Base-by-base conservation (phyloP, 2,329 filamentous ascomycete genomes). In the Fusarium heterosporum region DNA sequence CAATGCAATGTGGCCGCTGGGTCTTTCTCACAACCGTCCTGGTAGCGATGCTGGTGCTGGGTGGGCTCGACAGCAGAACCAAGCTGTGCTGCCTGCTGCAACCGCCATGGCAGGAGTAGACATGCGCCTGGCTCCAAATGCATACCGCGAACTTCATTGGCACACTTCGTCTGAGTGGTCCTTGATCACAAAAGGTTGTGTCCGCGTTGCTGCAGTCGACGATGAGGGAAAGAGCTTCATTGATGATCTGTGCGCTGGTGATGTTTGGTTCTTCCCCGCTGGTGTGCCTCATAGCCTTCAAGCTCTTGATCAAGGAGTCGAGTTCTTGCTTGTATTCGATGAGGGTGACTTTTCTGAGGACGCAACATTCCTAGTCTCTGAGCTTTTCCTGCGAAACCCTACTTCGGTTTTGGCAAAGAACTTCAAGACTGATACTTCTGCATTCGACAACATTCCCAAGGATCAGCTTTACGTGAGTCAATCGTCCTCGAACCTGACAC, bases 361-460 rank as follows among this genome's bases (percentile, higher is more conserved):
- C 11, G 56, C 46, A 13, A 61, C 58, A 6, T 61, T 61, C 55
- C 19, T 61, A 13, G 58, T 61, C 5, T 61, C 56, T 2, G 58
- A 61, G 29, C 5, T 52, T 3, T 61, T 61, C 30, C 32, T 61
- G 4, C 34, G 55, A 16, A 61, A 61, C 41, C 58, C 58, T 5
- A 34, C 54, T 36, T 61, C 55, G 1, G 55, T 61, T 11, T n/a
- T 61, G 11, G 58, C 58, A 6, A 61, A 61, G 55, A 61, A 61
- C 36, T 61, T 61, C 14, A 43, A 61, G 13, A 54, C 55, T 1
- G 58, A 61, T 14, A 55, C 56, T 14, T 47, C 47, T n/a, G 58
- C 55, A 3, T 61, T 61, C 25, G 42, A 61, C 6, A 42, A 61
- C 4, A 54, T 55, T 6, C 58, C 58, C 3, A 54, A 61, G 29